These are phyloP conservation scores for Ophiognomonia clavigignenti-juglandacearum DNA, from an alignment of 2,329 filamentous ascomycete species.

Conservation along the genomic window DNA sequence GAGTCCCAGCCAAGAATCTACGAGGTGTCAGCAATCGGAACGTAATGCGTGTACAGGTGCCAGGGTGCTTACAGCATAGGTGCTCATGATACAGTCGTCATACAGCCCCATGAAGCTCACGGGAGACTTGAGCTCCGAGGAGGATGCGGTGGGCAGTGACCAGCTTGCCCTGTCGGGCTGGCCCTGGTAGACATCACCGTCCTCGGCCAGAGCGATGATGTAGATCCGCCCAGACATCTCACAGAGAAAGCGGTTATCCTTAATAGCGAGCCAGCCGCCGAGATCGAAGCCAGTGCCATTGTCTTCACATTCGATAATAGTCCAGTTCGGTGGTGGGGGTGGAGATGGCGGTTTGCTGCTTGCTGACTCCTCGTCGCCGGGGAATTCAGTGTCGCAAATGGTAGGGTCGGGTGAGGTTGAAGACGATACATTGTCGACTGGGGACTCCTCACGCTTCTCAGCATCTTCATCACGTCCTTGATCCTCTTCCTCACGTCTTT, in stretches of 20 bases:
- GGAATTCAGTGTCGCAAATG: too few relatives aligned
- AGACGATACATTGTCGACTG: too few relatives aligned
- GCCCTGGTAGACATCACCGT: conserved; percentile 23
- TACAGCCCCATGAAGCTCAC: conserved; percentile 42
- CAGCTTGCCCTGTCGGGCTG: conserved; percentile 4
- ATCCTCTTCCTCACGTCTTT: too few relatives aligned
- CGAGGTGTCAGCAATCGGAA: neutral
- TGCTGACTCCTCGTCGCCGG: too few relatives aligned
- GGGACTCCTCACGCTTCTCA: too few relatives aligned
- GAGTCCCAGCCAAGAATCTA: conserved; percentile 8
- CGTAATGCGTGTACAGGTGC: neutral
- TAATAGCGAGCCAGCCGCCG: conserved; percentile 40
- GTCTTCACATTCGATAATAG: conserved; percentile 36
- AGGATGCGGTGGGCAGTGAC: conserved; percentile 17
- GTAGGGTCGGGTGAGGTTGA: too few relatives aligned
- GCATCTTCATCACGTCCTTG: too few relatives aligned
- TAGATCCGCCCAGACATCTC: conserved; percentile 39
- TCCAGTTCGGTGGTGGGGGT: conserved; percentile 23
- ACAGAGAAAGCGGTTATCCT: conserved; percentile 35
- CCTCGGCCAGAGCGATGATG: conserved; percentile 33
- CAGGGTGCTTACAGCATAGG: conserved; percentile 26
- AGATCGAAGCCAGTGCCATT: conserved; percentile 36
- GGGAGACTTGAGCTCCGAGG: conserved; percentile 33
- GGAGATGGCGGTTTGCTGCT: too few relatives aligned
- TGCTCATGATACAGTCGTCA: conserved; percentile 42